phyloP scores from a whole-genome alignment of 177 flowering plant species.

The Vitis hybrid region DNA sequence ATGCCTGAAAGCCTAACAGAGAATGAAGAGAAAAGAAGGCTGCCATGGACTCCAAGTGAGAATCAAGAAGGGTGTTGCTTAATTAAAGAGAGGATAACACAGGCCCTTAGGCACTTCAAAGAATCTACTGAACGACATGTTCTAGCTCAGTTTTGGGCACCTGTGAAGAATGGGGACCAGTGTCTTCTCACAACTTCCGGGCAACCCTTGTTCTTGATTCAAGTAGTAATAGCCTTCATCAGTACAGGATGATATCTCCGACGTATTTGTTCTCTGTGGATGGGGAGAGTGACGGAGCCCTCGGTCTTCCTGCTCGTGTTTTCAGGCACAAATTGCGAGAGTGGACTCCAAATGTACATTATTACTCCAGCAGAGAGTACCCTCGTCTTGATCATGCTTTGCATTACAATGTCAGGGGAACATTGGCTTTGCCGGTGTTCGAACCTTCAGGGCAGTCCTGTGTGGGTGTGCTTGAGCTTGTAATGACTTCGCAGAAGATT shows the following conservation, averaged over 20 bases:
- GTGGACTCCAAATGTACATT: conserved; percentile 98
- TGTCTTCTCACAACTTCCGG: conserved; percentile 90
- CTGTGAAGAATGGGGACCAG: conserved; percentile 63
- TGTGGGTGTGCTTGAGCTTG: conserved; percentile 92
- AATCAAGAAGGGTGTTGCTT: conserved; percentile 56
- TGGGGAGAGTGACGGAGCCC: conserved; percentile 61
- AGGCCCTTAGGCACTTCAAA: conserved; percentile 78
- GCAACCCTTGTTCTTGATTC: conserved; percentile 89
- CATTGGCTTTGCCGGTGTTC: conserved; percentile 94
- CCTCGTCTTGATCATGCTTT: conserved; percentile 76
- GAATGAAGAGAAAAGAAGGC: conserved; percentile 34
- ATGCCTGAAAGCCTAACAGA: conserved; percentile 26
- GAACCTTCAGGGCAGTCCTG: conserved; percentile 83
- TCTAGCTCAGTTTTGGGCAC: conserved; percentile 97
- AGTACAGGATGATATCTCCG: conserved; percentile 74
- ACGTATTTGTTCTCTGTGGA: conserved; percentile 75
- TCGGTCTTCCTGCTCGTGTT: conserved; percentile 98
- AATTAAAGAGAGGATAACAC: conserved; percentile 87
- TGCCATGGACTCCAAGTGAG: conserved; percentile 33
- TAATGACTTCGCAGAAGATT: conserved; percentile 83
- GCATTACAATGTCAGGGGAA: conserved; percentile 75
- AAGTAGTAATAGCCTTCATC: conserved; percentile 71
- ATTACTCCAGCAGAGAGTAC: conserved; percentile 77
- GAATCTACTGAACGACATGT: conserved; percentile 76
- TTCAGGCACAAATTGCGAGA: conserved; percentile 81